Evolutionary conservation across 1,284 basidiomycete genomes (phyloP), one percentile per base, ranked within the genome.

Genomic region (Earliella scabrosa): DNA sequence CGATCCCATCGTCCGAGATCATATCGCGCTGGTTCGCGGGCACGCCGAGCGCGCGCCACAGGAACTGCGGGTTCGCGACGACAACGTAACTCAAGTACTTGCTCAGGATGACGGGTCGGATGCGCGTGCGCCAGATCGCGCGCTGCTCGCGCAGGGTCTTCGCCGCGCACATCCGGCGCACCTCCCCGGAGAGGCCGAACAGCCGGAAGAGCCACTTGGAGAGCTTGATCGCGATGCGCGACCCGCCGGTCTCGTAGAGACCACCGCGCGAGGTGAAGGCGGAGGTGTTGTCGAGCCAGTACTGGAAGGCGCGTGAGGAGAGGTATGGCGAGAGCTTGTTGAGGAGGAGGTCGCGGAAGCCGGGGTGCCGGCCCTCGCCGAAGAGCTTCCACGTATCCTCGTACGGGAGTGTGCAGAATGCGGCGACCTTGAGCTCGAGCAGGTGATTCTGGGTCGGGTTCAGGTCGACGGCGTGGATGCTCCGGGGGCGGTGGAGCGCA

Each of bases 391-490:
- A 64, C 20, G 47, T 41, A 49, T 64, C 63, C 32, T 21, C 49
- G 50, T 58, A 46, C 10, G 63, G 52, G 29, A 64, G 63, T 7
- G 60, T 56, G 36, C 44, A 47, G 58, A 64, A 62, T n/a, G 63
- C 63, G 18, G 60, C 63, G 31, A 62, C 51, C 53, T 64, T 64
- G 35, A 64, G 60, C 60, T 64, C 63, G 29, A 64, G 58, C 9
- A 64, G 56, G 46, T 64, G 63, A 54, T 64, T 64, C 52, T 64
- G 63, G 8, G 63, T 36, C 9, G 63, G 63, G 48, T 64, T 64
- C 36, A 64, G 63, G 52, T 64, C 63, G 50, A 64, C 63, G 29
- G 63, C 63, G 38, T 64, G 63, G 52, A 64, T 61, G 41, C 55
- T 58, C 27, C 55, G 52, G 44, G 63, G 63, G 36, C 48, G 52